A percentile compares a stretch with the other conserved stretches of the same genome.
These are phyloP conservation scores for Thielaviopsis populi DNA, from an alignment of 2,329 filamentous ascomycete species.

Conservation along the genomic window DNA sequence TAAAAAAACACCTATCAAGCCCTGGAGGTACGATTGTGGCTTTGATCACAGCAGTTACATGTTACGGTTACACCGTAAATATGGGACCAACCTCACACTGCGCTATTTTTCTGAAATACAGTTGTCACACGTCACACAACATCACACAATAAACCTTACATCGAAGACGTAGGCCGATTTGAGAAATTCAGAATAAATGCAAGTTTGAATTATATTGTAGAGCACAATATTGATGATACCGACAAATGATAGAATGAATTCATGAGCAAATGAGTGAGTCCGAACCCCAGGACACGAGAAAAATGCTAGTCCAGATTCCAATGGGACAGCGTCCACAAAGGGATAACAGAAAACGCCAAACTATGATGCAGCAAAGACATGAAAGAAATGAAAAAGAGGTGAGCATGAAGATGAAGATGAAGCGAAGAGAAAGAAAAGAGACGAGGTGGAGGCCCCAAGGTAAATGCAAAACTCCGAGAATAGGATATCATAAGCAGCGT, in stretches of 20 bases:
- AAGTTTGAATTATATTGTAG: neutral
- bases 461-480: slow-evolving; percentile 1
- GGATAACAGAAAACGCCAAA: slow-evolving; percentile 10
- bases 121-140: no score
- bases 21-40: no score
- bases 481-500: slow-evolving; percentile 14
- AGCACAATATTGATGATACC: neutral
- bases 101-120: no score
- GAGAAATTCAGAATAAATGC: neutral
- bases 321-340: neutral
- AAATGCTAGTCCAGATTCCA: neutral
- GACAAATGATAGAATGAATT: neutral
- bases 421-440: neutral
- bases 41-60: no score
- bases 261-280: neutral
- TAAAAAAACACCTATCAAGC: no score
- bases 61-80: no score
- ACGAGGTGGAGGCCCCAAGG: neutral
- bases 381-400: neutral
- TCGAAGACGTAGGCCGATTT: neutral
- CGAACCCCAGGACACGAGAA: neutral
- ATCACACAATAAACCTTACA: no score
- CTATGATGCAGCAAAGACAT: neutral
- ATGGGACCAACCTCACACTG: no score
- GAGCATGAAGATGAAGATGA: neutral